Evolutionary conservation across 257 asterid genomes (phyloP).

Genomic region (Anisodus acutangulus): DNA sequence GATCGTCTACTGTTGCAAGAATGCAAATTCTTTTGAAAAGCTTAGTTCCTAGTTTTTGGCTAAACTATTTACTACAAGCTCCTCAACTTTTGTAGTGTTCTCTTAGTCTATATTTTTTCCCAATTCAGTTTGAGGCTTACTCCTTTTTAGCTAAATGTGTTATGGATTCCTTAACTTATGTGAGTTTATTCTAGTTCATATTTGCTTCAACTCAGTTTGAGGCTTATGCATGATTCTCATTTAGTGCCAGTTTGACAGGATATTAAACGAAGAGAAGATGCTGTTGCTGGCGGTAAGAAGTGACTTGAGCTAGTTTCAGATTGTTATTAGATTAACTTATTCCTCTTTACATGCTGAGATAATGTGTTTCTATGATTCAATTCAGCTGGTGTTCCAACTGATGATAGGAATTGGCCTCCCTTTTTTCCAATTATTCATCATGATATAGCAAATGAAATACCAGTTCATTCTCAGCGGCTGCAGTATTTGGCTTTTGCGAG

Average conservation of each 20-base stretch:
- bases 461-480: constrained; percentile 65
- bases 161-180: background rate
- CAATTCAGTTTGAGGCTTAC: background rate
- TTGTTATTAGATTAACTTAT: background rate
- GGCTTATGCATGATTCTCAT: constrained; percentile 30
- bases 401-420: constrained; percentile 71
- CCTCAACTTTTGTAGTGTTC: background rate
- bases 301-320: constrained; percentile 19
- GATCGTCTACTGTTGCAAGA: background rate
- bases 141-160: constrained; percentile 14
- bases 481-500: constrained; percentile 75
- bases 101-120: background rate
- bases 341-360: background rate
- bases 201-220: constrained; percentile 15
- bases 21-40: constrained; percentile 7
- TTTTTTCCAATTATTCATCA: constrained; percentile 65
- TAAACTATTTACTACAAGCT: background rate
- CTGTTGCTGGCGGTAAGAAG: constrained; percentile 61
- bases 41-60: background rate
- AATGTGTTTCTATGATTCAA: constrained; percentile 16
- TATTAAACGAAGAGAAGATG: constrained; percentile 66
- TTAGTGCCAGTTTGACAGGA: constrained; percentile 49
- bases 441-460: constrained; percentile 71
- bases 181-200: constrained; percentile 21
- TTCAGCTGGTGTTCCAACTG: constrained; percentile 60